Base-by-base conservation (phyloP, 768 basidiomycete genomes). In the Fibroporia radiculosa region DNA sequence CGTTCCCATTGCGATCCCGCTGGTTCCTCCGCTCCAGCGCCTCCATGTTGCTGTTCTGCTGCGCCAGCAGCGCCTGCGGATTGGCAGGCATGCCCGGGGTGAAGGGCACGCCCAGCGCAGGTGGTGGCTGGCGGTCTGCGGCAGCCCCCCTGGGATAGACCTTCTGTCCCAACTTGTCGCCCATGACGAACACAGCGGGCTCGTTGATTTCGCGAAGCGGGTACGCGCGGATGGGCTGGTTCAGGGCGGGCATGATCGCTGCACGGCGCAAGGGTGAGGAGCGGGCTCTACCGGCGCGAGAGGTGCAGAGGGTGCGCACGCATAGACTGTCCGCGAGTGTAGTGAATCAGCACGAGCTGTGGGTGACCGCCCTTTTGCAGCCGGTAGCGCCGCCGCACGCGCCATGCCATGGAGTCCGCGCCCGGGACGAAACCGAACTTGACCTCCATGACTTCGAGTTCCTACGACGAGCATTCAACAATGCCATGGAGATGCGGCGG, bases 371-470 rank as follows among this genome's bases (percentile, higher is more conserved):
- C 85, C 58, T 84, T 87, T 33, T 65, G 48, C 28, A 92, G 69
- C 28, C 88, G 79, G 59, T 75, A 91, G 5, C 84, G 78, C 39
- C 85, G 68, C 38, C 89, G 74, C 37, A 79, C 58, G 13, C 87
- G 79, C 62, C 72, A 84, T 24, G 89, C 87, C 48, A 58, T 67
- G 7, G 67, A 57, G 50, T 91, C 88, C 1, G 69, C 66, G 32
- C 72, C 73, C 13, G 88, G 88, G n/a, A 85, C 62, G 59, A 87
- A 92, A 1, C 89, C 88, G 54, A 64, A 80, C 58, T 84, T 88
- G 22, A 74, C 62, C 61, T 92, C 88, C 44, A 68, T 59, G 1
- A 90, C 72, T 65, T 91, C 89, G 13, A 92, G 70, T 62, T 91
- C 88, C 84, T 88, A 50, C 45, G 31, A 12, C 34, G 34, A 20